A percentile compares a stretch with the other conserved stretches of the same genome.
phyloP scores from a whole-genome alignment of 805 yeast species.

The Brettanomyces custersianus region DNA sequence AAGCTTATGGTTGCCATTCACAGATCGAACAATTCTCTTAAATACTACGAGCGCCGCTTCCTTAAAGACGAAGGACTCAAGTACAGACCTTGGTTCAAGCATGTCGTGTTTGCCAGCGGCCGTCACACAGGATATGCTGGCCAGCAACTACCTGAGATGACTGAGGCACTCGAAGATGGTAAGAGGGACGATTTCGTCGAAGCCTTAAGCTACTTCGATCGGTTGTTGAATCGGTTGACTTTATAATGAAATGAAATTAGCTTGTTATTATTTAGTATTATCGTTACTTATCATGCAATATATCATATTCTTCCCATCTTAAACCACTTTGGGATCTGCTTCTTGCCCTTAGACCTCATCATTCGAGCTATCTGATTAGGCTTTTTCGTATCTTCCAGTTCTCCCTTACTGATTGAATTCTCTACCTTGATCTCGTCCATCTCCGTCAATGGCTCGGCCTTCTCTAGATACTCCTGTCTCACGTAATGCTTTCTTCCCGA shows the following conservation, averaged over 20 bases:
- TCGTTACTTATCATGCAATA: not conserved
- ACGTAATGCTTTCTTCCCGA: conserved; percentile 15
- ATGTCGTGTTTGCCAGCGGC: conserved; percentile 50
- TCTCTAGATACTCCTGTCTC: conserved; percentile 12
- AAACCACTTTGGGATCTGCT: conserved; percentile 27
- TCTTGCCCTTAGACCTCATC: conserved; percentile 1
- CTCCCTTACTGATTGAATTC: not conserved
- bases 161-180: conserved; percentile 44
- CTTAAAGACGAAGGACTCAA: conserved; percentile 39
- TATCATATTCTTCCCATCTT: conserved; percentile 21
- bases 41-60: conserved; percentile 36
- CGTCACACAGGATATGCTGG: conserved; percentile 56
- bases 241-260: not conserved
- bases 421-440: conserved; percentile 19
- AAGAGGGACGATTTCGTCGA: conserved; percentile 27
- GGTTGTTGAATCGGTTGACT: conserved; percentile 1
- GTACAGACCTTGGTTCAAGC: conserved; percentile 49
- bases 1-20: conserved; percentile 17
- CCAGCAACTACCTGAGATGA: conserved; percentile 45
- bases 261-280: not conserved
- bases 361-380: conserved; percentile 1
- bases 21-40: conserved; percentile 30
- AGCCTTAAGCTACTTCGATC: conserved; percentile 10
- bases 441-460: conserved; percentile 19
- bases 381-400: conserved; percentile 5